phyloP scores from a whole-genome alignment of 805 yeast species.

The Babjeviella inositovora region DNA sequence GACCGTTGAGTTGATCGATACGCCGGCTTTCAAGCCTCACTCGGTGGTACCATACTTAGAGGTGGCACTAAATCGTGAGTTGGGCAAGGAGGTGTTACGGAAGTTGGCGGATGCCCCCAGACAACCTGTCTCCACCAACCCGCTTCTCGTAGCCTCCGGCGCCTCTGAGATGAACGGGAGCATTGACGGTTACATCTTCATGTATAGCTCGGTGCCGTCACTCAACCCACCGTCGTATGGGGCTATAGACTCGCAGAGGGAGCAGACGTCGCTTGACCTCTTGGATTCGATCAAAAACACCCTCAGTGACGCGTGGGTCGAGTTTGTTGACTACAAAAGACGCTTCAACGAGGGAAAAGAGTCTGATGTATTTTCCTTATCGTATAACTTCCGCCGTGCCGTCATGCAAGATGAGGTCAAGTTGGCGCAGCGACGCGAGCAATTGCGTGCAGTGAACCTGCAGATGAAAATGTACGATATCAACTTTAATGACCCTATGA shows the following conservation, averaged over 20 bases:
- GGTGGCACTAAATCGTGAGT: conserved; percentile 45
- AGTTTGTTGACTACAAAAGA: conserved; percentile 34
- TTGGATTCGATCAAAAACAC: conserved; percentile 34
- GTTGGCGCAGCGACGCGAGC: conserved; percentile 1
- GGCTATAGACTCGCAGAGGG: conserved; percentile 6
- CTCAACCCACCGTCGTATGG: conserved; percentile 44
- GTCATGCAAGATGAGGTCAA: conserved; percentile 24
- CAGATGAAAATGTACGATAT: conserved; percentile 15
- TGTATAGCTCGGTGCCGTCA: conserved; percentile 56
- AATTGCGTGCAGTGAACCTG: no score
- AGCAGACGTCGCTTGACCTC: conserved; percentile 17
- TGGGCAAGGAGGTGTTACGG: conserved; percentile 39
- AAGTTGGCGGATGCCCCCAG: conserved; percentile 52
- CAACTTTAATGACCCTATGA: conserved; percentile 15
- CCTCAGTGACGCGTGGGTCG: conserved; percentile 61
- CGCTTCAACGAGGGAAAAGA: conserved; percentile 53
- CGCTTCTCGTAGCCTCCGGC: conserved; percentile 62
- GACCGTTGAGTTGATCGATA: conserved; percentile 53
- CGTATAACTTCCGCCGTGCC: conserved; percentile 37
- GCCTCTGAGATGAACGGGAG: conserved; percentile 64
- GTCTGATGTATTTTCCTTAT: conserved; percentile 46
- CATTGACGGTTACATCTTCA: conserved; percentile 59
- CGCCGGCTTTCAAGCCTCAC: conserved; percentile 54
- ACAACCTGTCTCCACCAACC: conserved; percentile 45
- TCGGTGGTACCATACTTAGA: conserved; percentile 65